These are phyloP conservation scores for Blastocystis sp. DNA, from an alignment of 352 stramenopile genomes.

Conservation along the genomic window DNA sequence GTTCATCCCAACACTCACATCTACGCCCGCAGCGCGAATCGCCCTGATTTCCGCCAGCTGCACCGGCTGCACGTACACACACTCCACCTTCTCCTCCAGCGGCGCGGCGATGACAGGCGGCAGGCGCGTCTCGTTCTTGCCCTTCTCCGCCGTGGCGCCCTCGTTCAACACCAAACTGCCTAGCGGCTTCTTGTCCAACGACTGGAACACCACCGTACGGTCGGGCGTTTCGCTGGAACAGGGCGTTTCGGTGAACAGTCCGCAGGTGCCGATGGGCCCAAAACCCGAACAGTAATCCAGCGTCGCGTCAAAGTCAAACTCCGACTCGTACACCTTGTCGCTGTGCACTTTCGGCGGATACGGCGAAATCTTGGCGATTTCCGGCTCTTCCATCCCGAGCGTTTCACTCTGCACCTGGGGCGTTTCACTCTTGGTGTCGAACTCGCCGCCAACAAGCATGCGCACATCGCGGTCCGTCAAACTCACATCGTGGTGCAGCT, in stretches of 20 bases:
- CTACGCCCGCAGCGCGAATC: neutral
- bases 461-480: conserved; percentile 14
- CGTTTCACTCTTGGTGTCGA: neutral
- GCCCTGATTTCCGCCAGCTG: neutral
- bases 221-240: neutral
- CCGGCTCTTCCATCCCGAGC: too few relatives aligned
- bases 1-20: conserved; percentile 50
- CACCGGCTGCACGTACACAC: conserved; percentile 30
- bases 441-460: conserved; percentile 35
- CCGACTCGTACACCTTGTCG: conserved; percentile 26
- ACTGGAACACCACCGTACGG: conserved; percentile 37
- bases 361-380: neutral
- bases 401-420: neutral
- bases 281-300: conserved; percentile 33
- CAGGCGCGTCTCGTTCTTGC: conserved; percentile 10
- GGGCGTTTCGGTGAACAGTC: conserved; percentile 12
- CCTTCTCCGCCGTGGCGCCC: neutral
- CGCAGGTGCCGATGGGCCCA: conserved; percentile 31
- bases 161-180: neutral
- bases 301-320: conserved; percentile 15
- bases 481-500: neutral
- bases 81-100: conserved; percentile 5
- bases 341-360: conserved; percentile 16
- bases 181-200: conserved; percentile 11
- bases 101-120: conserved; percentile 52